A percentile compares a stretch with the other conserved stretches of the same genome.
phyloP scores from a whole-genome alignment of 2,329 filamentous ascomycete species.

The Neopestalotiopsis sp. region DNA sequence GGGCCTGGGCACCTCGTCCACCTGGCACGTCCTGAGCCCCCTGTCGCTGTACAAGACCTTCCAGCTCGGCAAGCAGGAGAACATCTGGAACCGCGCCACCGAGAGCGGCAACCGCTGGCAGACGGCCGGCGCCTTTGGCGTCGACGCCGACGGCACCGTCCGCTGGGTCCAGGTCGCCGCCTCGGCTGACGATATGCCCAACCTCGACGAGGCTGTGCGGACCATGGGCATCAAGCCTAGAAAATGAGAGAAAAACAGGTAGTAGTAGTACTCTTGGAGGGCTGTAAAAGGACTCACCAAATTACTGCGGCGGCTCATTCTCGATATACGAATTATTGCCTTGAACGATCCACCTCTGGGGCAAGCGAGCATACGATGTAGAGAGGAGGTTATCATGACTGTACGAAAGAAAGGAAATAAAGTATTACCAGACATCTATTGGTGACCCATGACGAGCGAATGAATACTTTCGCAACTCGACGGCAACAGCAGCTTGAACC shows the following conservation, averaged over 20 bases:
- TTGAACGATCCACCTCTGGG: neutral
- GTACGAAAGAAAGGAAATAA: conserved; percentile 3
- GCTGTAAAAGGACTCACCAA: neutral
- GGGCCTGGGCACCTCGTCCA: conserved; percentile 67
- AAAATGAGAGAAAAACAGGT: neutral
- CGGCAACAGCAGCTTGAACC: too few relatives aligned
- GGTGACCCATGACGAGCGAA: neutral
- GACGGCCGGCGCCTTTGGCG: conserved; percentile 68
- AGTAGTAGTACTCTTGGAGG: neutral
- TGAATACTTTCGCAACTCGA: neutral
- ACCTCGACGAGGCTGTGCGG: conserved; percentile 36
- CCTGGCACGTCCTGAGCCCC: conserved; percentile 68
- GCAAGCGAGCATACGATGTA: neutral
- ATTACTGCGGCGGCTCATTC: neutral
- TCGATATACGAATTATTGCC: neutral
- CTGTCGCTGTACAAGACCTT: conserved; percentile 62
- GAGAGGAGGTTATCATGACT: neutral
- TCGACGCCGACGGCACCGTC: conserved; percentile 51
- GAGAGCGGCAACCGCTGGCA: conserved; percentile 75
- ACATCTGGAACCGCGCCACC: conserved; percentile 69
- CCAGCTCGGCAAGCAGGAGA: conserved; percentile 63
- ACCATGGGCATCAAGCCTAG: conserved; percentile 19
- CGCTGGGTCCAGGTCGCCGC: conserved; percentile 53
- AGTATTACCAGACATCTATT: neutral
- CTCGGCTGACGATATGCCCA: conserved; percentile 57